Evolutionary conservation across 305 asterid species (phyloP).

Genomic region (Solanum aculeatissimum): DNA sequence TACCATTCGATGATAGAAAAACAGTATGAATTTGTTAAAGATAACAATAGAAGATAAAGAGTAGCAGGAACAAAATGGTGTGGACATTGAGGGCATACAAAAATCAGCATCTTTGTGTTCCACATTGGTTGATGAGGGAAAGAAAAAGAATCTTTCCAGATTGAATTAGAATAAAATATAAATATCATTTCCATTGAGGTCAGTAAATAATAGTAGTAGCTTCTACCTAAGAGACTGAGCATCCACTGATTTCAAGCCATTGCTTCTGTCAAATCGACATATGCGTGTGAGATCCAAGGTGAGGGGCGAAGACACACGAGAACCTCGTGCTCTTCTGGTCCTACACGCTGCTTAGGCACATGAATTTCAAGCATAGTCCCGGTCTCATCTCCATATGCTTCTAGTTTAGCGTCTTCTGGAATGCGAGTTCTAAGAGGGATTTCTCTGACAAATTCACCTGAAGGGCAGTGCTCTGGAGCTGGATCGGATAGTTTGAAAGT

Average conservation of each 20-base stretch:
- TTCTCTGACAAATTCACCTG: conserved; percentile 33
- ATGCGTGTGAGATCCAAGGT: conserved; percentile 30
- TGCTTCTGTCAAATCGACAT: conserved; percentile 26
- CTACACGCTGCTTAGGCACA: conserved; percentile 37
- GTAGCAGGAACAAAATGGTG: neutral
- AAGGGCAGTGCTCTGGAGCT: conserved; percentile 37
- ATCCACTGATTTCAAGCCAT: conserved; percentile 12
- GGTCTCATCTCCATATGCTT: conserved; percentile 28
- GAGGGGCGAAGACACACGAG: conserved; percentile 43
- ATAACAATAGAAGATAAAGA: neutral
- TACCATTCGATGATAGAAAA: neutral
- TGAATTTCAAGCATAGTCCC: conserved; percentile 41
- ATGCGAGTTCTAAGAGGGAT: conserved; percentile 33
- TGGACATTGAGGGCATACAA: neutral
- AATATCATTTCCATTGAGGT: neutral
- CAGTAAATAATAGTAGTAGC: neutral
- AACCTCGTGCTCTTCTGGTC: conserved; percentile 45
- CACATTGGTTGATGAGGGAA: neutral
- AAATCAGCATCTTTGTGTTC: neutral
- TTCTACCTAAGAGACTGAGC: neutral
- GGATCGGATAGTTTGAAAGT: conserved; percentile 35
- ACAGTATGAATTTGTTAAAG: neutral
- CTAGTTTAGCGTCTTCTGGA: conserved; percentile 37
- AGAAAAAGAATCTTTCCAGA: neutral
- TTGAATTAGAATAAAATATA: neutral